A percentile compares a stretch with the other conserved stretches of the same genome.
Evolutionary conservation across 305 asterid genomes (phyloP).

Genomic region (Fraxinus nigra): DNA sequence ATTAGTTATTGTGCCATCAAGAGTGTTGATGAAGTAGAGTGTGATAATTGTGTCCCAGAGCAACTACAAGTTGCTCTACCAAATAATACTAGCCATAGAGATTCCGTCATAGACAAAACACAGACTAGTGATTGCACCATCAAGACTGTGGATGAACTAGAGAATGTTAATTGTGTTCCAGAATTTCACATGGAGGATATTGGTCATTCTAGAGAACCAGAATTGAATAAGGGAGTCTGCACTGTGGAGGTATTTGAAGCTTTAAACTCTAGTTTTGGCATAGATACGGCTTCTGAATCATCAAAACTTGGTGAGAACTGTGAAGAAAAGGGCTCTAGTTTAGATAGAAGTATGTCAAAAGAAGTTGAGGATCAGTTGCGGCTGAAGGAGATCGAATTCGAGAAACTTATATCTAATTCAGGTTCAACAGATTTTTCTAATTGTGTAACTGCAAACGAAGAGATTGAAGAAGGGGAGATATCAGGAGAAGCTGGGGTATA

Average conservation of each 20-base stretch:
- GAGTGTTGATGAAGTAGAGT: conserved; percentile 28
- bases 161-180: conserved; percentile 19
- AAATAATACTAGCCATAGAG: conserved; percentile 16
- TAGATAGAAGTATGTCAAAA: conserved; percentile 27
- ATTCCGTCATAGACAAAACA: conserved; percentile 29
- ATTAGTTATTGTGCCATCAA: conserved; percentile 24
- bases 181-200: conserved; percentile 33
- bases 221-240: conserved; percentile 29
- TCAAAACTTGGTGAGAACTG: conserved; percentile 29
- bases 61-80: conserved; percentile 20
- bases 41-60: conserved; percentile 16
- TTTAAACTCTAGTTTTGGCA: conserved; percentile 37
- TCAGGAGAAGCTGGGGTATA: conserved; percentile 46
- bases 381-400: conserved; percentile 67
- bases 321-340: conserved; percentile 28
- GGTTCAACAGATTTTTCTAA: conserved; percentile 29
- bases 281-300: conserved; percentile 39
- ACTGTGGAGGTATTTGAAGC: conserved; percentile 41
- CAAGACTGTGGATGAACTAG: conserved; percentile 27
- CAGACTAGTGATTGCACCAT: conserved; percentile 24
- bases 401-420: conserved; percentile 50
- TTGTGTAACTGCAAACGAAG: conserved; percentile 39
- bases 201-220: conserved; percentile 28
- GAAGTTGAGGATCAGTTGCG: conserved; percentile 52
- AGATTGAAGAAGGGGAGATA: conserved; percentile 80